phyloP scores from a whole-genome alignment of 1,284 basidiomycete genomes.

The Mixia osmundae region DNA sequence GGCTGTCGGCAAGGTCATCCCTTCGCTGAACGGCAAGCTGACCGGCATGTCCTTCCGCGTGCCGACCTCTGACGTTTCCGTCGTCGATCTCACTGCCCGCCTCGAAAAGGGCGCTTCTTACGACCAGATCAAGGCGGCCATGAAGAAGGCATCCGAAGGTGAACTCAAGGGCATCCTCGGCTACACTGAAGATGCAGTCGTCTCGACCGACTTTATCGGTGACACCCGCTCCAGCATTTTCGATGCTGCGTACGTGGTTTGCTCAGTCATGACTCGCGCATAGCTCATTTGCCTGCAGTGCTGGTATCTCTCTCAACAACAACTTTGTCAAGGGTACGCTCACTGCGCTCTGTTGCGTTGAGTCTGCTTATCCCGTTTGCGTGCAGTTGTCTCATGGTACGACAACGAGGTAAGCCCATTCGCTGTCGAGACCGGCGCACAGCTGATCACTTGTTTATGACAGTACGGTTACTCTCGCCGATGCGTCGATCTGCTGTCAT shows the following conservation, averaged over 20 bases:
- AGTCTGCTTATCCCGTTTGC: slow-evolving; percentile 12
- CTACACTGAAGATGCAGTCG: slow-evolving; percentile 87
- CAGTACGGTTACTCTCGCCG: slow-evolving; percentile 92
- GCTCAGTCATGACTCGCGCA: slow-evolving; percentile 22
- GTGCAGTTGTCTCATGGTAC: slow-evolving; percentile 27
- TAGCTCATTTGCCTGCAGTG: slow-evolving; percentile 46
- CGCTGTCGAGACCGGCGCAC: neutral
- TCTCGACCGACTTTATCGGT: slow-evolving; percentile 85
- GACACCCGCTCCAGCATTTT: slow-evolving; percentile 26
- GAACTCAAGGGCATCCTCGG: slow-evolving; percentile 56
- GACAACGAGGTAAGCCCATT: slow-evolving; percentile 33
- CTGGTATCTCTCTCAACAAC: slow-evolving; percentile 75
- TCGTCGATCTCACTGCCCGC: slow-evolving; percentile 90
- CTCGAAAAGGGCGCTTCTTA: slow-evolving; percentile 67
- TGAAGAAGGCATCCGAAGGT: slow-evolving; percentile 62
- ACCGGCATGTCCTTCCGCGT: slow-evolving; percentile 95
- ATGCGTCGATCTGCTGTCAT: slow-evolving; percentile 72
- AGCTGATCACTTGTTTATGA: slow-evolving; percentile 26
- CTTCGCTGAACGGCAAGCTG: slow-evolving; percentile 86
- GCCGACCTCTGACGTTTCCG: slow-evolving; percentile 88
- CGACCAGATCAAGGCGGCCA: slow-evolving; percentile 68
- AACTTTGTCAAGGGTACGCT: slow-evolving; percentile 97
- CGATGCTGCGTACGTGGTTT: slow-evolving; percentile 72
- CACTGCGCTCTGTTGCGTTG: slow-evolving; percentile 48
- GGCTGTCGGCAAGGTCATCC: slow-evolving; percentile 36